Base-by-base conservation (phyloP, 2,329 filamentous ascomycete species). In the Apiospora arundinis region DNA sequence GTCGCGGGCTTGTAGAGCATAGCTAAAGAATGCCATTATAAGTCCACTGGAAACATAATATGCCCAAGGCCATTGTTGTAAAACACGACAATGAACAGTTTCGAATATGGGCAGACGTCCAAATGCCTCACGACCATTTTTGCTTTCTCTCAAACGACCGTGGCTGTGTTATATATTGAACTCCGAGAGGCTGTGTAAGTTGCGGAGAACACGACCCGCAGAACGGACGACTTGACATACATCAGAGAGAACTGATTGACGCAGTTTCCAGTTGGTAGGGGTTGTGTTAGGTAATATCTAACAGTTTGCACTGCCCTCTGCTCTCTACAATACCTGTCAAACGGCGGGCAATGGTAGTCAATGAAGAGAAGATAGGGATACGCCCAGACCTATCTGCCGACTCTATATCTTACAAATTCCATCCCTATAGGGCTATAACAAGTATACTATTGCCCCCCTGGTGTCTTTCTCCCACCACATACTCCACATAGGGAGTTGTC, bases 401-500 rank as follows among this genome's bases (percentile, higher is more conserved):
- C n/a, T 52, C 48, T 25, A 25, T 12, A 56, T 32, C 49, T 63
- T 63, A 63, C 52, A 28, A 14, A 14, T 12, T 63, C 52, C 56
- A 40, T 63, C 56, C 16, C 52, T 60, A 60, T 60, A 37, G 12
- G 28, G 32, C 32, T 63, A 60, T 56, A 21, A 63, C 21, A 40
- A n/a, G 21, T 40, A 21, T 18, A 63, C n/a, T 63, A 63, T 40
- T 40, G 37, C 4, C 40, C n/a, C 42, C 40, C 25, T 46, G 65
- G 2, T 16, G 49, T 21, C 76, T 75, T 81, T 74, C 80, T 83
- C 74, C 80, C 81, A 23, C 91, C 91, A 78, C 93, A 95, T 6
- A 93, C 81, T 4, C 92, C 92, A 78, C 93, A 95, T 0, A 90
- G 79, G 8, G 90, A 91, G 74, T 86, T 90, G 79, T 95, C 92